Percentiles rank a stretch among this genome's conserved stretches.
phyloP scores from a whole-genome alignment of 306 rosid genomes.

The Sindora glabra region DNA sequence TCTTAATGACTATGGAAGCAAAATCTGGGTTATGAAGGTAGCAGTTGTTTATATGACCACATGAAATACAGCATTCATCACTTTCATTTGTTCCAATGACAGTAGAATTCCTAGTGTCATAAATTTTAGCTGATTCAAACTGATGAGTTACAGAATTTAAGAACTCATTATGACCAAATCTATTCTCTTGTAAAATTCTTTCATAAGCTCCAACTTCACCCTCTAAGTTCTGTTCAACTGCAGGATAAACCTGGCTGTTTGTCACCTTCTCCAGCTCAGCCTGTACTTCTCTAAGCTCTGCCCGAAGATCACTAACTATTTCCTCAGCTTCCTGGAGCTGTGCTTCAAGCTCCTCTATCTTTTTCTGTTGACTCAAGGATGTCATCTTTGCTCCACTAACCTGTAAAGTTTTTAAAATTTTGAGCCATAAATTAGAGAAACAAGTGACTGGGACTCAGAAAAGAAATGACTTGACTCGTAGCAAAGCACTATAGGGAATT shows the following conservation, averaged over 20 bases:
- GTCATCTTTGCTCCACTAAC: constrained; percentile 48
- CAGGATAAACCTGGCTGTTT: constrained; percentile 26
- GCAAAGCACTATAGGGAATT: not conserved
- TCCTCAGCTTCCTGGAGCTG: constrained; percentile 89
- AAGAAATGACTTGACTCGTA: not conserved
- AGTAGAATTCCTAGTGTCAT: constrained; percentile 10
- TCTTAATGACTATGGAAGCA: constrained; percentile 67
- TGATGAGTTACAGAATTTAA: constrained; percentile 21
- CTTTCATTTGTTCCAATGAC: constrained; percentile 27
- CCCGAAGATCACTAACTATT: constrained; percentile 72
- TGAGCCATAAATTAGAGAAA: constrained; percentile 6
- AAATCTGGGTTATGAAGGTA: constrained; percentile 51
- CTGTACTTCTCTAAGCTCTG: constrained; percentile 59
- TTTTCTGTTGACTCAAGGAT: constrained; percentile 48
- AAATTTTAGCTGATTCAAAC: constrained; percentile 17
- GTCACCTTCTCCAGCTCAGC: constrained; percentile 52
- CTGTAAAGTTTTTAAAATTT: constrained; percentile 32
- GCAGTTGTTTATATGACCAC: constrained; percentile 32
- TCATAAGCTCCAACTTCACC: constrained; percentile 19
- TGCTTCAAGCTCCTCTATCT: constrained; percentile 83
- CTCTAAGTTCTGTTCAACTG: constrained; percentile 26
- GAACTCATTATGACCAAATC: constrained; percentile 2
- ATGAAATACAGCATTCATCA: constrained; percentile 19
- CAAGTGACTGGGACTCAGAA: not conserved
- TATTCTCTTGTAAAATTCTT: constrained; percentile 18